These are phyloP conservation scores for Phellinidium pouzarii DNA, from an alignment of 1,284 basidiomycete genomes.

Conservation along the genomic window DNA sequence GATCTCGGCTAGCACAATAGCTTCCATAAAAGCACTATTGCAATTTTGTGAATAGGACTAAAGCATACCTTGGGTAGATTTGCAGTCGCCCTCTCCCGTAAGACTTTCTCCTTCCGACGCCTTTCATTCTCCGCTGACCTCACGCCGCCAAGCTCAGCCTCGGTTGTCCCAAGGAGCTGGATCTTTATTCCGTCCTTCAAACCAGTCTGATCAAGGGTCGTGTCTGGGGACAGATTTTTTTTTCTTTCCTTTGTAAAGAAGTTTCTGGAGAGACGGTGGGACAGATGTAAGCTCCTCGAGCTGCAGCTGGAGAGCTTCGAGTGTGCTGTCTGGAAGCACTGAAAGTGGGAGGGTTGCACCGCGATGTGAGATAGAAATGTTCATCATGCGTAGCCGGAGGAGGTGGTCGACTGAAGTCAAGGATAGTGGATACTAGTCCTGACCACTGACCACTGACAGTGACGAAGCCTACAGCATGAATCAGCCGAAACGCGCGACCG, in stretches of 20 bases:
- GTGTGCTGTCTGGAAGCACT: slow-evolving; percentile 38
- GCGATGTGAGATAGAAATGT: slow-evolving; percentile 37
- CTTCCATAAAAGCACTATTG: neutral
- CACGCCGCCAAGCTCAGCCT: slow-evolving; percentile 47
- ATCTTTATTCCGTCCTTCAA: slow-evolving; percentile 57
- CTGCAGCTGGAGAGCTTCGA: slow-evolving; percentile 40
- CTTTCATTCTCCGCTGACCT: slow-evolving; percentile 51
- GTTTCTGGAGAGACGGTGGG: slow-evolving; percentile 57
- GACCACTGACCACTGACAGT: neutral
- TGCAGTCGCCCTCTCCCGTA: slow-evolving; percentile 51
- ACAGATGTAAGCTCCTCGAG: slow-evolving; percentile 60
- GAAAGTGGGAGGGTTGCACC: slow-evolving; percentile 41
- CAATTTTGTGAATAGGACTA: neutral
- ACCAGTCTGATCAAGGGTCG: slow-evolving; percentile 45
- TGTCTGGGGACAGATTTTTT: slow-evolving; percentile 26
- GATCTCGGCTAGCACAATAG: slow-evolving; percentile 38
- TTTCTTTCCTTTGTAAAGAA: slow-evolving; percentile 67
- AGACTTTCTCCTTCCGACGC: slow-evolving; percentile 46
- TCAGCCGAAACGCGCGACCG: neutral
- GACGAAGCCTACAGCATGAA: neutral
- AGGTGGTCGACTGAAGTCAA: neutral
- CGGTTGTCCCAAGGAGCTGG: slow-evolving; percentile 60
- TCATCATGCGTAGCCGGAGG: slow-evolving; percentile 4
- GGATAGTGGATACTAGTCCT: too few relatives aligned
- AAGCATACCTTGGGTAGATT: slow-evolving; percentile 49